Base-by-base conservation (phyloP, 441 rosid species). In the Mallotus repandus region DNA sequence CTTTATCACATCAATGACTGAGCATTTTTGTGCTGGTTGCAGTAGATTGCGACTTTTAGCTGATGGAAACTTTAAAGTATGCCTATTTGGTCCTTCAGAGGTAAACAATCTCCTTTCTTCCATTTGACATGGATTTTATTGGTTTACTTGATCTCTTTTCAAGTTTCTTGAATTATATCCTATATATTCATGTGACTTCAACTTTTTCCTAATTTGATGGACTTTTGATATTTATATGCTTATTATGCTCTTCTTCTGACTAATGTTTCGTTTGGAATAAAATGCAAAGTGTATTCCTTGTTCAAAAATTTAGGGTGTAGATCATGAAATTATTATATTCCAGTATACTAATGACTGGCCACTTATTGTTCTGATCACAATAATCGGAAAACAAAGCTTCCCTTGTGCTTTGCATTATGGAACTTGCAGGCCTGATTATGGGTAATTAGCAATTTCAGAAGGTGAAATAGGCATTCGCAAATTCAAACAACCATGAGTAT, bases 11-110 rank as follows among this genome's bases (percentile, higher is more conserved):
- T 94, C 99, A 60, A 94, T 92, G 99, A 92, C 93, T 2, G 87
- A 94, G 83, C 98, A 92, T 83, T 94, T 94, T 77, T 94, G 99
- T 85, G 85, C 96, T 72, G 99, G 98, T 81, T 94, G 98, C 88
- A 94, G 89, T 82, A 86, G 99, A 77, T 81, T 94, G 83, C 89
- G 98, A 76, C 94, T 92, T 76, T 86, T 94, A 75, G 98, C 99
- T 10, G 97, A 94, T 86, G 99, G 99, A 59, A 94, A 92, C 88
- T 89, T 92, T 78, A 92, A 94, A 92, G 97, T 94, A 25, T 94
- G 99, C 86, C 88, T 94, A 79, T 94, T 94, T 48, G 98, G 98
- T 76, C 97, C 99, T 72, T 86, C 98, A 63, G 99, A 92, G 96
- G 97, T 89, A 79, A 81, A 70, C 71, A 62, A 59, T 63, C 50